Base-by-base conservation (phyloP, 1,284 basidiomycete species). In the Trichosporon coremiiforme region DNA sequence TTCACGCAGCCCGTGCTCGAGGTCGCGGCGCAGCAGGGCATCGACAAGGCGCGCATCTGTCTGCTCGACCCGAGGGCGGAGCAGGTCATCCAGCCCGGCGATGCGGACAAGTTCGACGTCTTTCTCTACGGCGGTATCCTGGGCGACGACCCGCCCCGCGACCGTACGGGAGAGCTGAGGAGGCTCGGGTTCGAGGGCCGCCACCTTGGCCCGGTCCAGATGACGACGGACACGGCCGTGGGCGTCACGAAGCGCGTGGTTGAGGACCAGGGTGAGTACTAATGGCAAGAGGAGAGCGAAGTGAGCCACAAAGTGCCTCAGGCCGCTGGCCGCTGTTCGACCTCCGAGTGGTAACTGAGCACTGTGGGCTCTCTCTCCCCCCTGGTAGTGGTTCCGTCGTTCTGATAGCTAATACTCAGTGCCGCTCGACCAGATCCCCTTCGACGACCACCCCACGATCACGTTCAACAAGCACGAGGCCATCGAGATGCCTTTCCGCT, bases 151-250 rank as follows among this genome's bases (percentile, higher is more conserved):
- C 80, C 82, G 33, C 79, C 83, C 55, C 71, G 81, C 65, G 84
- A 85, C 73, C 76, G 85, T 62, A 99, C 96, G 0, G 88, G 89
- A 2, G 93, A 96, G 79, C 87, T 99, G 55, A 89, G 97, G 33
- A 87, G 87, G 15, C 85, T 95, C 17, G 94, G 94, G 0, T 98
- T 97, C 80, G 92, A 93, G 0, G 88, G 87, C 3, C 87, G 95
- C 31, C 92, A 92, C 81, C 86, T 97, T 4, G 93, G 93, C 0
- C 85, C 88, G 0, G 86, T 94, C 1, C 97, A 99, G 82, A 99
- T 99, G 96, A 98, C 96, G 31, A 99, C 96, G 0, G 96, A 99
- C 81, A 98, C 96, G 0, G 96, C 96, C 0, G 86, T 98, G 0
- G 94, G 92, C 8, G 95, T 98, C 6, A 95, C 94, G 0, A 98